Evolutionary conservation across 306 rosid species (phyloP).

Genomic region (Clitoria ternatea): DNA sequence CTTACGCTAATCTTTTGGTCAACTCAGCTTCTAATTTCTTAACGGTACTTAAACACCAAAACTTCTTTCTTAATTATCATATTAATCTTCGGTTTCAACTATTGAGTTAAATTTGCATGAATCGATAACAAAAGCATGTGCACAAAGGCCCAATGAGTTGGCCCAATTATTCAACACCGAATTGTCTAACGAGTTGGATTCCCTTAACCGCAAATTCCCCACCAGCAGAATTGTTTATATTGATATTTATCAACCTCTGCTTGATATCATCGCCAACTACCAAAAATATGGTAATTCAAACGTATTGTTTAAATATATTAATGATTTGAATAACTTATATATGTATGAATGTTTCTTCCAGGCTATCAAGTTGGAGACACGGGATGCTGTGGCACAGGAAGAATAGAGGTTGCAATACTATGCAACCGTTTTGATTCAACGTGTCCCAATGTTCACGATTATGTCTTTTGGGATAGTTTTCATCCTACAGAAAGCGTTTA

Average conservation of each 20-base stretch:
- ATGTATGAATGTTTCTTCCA: slow-evolving; percentile 5
- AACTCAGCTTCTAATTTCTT: slow-evolving; percentile 39
- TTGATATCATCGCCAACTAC: slow-evolving; percentile 43
- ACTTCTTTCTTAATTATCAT: no score
- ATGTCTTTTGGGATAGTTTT: slow-evolving; percentile 71
- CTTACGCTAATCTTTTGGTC: slow-evolving; percentile 49
- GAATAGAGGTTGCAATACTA: slow-evolving; percentile 47
- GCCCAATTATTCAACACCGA: slow-evolving; percentile 49
- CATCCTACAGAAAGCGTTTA: slow-evolving; percentile 55
- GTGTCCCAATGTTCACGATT: slow-evolving; percentile 31
- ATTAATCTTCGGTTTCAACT: no score
- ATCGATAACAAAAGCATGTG: slow-evolving; percentile 38
- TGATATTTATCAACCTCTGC: slow-evolving; percentile 49
- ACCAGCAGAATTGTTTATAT: slow-evolving; percentile 39
- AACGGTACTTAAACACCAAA: no score
- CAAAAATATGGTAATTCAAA: slow-evolving; percentile 46
- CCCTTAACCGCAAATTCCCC: slow-evolving; percentile 21
- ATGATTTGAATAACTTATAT: background rate
- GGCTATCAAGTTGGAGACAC: slow-evolving; percentile 43
- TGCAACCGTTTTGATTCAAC: slow-evolving; percentile 39
- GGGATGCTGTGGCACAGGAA: slow-evolving; percentile 74
- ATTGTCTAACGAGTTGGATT: slow-evolving; percentile 8
- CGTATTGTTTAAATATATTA: background rate
- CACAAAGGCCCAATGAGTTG: slow-evolving; percentile 38
- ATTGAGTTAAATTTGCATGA: no score